phyloP scores from a whole-genome alignment of 2,329 filamentous ascomycete genomes.

The Ilyonectria destructans region DNA sequence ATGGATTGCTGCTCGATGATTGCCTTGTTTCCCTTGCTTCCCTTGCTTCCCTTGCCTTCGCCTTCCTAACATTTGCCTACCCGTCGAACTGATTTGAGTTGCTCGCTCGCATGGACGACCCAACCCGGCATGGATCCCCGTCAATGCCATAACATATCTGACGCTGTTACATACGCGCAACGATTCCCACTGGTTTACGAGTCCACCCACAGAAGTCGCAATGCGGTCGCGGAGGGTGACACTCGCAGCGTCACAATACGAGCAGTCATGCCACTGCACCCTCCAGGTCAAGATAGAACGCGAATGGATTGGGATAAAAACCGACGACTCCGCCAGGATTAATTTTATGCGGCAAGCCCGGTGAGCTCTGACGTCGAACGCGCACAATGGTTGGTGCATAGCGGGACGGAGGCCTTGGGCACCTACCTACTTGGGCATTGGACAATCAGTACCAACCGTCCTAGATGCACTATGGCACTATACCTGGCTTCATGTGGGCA shows the following conservation, averaged over 20 bases:
- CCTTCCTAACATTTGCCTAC: neutral
- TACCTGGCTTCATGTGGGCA: constrained; percentile 33
- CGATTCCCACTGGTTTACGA: constrained; percentile 17
- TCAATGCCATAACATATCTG: constrained; percentile 27
- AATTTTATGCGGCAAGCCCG: constrained; percentile 52
- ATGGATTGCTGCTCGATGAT: constrained; percentile 17
- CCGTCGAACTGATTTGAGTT: constrained; percentile 21
- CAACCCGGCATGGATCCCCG: constrained; percentile 22
- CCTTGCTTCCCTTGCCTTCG: constrained; percentile 1
- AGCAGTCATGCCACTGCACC: constrained; percentile 33
- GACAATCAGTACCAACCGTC: constrained; percentile 6
- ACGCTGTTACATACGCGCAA: constrained; percentile 6
- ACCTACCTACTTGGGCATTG: constrained; percentile 44
- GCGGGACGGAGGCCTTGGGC: constrained; percentile 42
- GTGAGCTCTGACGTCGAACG: constrained; percentile 36
- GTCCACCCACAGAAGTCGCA: constrained; percentile 19
- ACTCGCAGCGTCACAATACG: constrained; percentile 28
- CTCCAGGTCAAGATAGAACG: constrained; percentile 19
- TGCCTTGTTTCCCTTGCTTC: constrained; percentile 10
- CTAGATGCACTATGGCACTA: constrained; percentile 26
- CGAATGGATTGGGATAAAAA: constrained; percentile 31
- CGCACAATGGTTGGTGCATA: constrained; percentile 39
- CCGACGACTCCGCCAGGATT: constrained; percentile 35
- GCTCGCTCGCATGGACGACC: constrained; percentile 27
- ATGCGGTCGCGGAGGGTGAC: constrained; percentile 24